Percentiles rank a stretch among this genome's conserved stretches.
These are phyloP conservation scores for Pythium dissimile DNA, from an alignment of 352 stramenopile genomes.

Conservation along the genomic window DNA sequence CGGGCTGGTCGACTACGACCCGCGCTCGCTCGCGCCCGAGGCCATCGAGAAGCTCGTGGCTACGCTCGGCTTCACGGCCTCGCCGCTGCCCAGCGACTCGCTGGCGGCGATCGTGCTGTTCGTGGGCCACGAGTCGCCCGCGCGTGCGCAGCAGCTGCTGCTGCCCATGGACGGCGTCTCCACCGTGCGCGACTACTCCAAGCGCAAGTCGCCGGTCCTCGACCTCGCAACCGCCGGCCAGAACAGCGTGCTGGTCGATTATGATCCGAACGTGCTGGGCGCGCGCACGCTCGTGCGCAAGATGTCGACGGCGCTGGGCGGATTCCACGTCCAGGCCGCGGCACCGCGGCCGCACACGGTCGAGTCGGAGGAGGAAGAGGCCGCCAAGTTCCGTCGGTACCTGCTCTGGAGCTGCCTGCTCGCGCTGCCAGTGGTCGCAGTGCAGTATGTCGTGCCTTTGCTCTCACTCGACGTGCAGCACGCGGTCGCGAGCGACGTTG, in stretches of 20 bases:
- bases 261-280: conserved; percentile 12
- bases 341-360: conserved; percentile 39
- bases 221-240: conserved; percentile 14
- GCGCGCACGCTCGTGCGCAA: conserved; percentile 14
- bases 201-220: conserved; percentile 1
- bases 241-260: conserved; percentile 22
- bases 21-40: conserved; percentile 42
- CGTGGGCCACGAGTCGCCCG: conserved; percentile 27
- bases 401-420: conserved; percentile 57
- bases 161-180: conserved; percentile 36
- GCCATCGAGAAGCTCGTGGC: conserved; percentile 56
- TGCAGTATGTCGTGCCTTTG: conserved; percentile 60
- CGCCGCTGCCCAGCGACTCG: conserved; percentile 43
- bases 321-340: conserved; percentile 49
- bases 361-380: conserved; percentile 32
- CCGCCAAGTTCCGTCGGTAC: conserved; percentile 39
- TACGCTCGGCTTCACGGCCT: conserved; percentile 70
- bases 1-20: conserved; percentile 48
- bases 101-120: conserved; percentile 55
- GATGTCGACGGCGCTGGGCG: conserved; percentile 1
- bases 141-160: conserved; percentile 22
- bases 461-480: conserved; percentile 23
- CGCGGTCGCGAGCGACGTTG: conserved; percentile 22
- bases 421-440: conserved; percentile 44
- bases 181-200: conserved; percentile 38